These are phyloP conservation scores for Penicillium paneum DNA, from an alignment of 2,329 filamentous ascomycete species.

Conservation along the genomic window DNA sequence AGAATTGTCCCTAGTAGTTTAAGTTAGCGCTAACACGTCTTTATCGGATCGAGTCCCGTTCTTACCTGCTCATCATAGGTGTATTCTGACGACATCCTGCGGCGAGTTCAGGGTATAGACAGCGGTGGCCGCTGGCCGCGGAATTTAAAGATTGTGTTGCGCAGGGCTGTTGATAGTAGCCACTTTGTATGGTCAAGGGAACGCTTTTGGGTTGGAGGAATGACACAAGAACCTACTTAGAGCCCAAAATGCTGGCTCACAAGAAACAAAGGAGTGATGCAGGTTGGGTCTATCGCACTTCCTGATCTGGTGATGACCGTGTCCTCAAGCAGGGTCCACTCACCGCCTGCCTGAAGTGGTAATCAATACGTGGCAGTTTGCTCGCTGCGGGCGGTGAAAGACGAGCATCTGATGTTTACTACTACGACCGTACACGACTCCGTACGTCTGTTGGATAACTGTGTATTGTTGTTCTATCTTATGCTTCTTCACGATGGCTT, in stretches of 20 bases:
- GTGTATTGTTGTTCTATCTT: neutral
- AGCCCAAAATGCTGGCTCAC: constrained; percentile 13
- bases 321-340: constrained; percentile 30
- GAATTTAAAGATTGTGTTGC: constrained; percentile 26
- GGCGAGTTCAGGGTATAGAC: constrained; percentile 30
- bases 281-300: constrained; percentile 26
- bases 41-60: neutral
- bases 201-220: neutral
- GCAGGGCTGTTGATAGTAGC: constrained; percentile 18
- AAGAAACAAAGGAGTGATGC: constrained; percentile 25
- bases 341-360: constrained; percentile 29
- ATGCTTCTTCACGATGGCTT: neutral
- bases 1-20: constrained; percentile 77
- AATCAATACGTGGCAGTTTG: constrained; percentile 7
- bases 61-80: constrained; percentile 90
- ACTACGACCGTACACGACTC: too few relatives aligned
- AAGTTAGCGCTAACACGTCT: neutral
- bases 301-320: constrained; percentile 39
- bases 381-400: constrained; percentile 20
- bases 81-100: constrained; percentile 80
- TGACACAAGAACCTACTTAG: constrained; percentile 1
- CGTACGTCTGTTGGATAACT: neutral
- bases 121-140: constrained; percentile 32
- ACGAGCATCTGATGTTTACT: neutral
- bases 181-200: constrained; percentile 10